Percentiles rank a stretch among this genome's conserved stretches.
Evolutionary conservation across 177 flowering plant genomes (phyloP).

Genomic region (Vitis hybrid): DNA sequence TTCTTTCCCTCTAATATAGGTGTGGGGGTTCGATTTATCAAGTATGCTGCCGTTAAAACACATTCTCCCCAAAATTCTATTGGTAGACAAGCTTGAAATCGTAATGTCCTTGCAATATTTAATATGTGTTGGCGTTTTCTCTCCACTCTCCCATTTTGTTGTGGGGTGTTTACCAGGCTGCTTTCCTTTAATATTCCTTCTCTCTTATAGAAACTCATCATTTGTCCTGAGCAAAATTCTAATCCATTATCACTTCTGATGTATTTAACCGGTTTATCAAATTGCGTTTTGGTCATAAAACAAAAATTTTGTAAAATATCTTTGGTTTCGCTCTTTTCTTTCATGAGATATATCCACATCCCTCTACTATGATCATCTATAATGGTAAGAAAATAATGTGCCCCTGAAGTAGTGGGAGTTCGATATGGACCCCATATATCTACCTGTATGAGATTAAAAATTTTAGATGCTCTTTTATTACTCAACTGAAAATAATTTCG

Average conservation of each 20-base stretch:
- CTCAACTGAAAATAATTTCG: neutral
- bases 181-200: neutral
- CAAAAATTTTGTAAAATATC: neutral
- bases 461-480: neutral
- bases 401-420: neutral
- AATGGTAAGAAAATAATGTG: neutral
- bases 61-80: neutral
- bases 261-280: neutral
- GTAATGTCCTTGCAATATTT: neutral
- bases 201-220: neutral
- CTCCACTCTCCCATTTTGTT: slow-evolving; percentile 2
- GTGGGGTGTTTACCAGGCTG: neutral
- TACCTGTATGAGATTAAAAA: neutral
- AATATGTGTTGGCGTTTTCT: neutral
- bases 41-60: neutral
- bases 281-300: neutral
- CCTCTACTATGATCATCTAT: neutral
- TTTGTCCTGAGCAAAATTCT: neutral
- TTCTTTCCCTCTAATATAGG: neutral
- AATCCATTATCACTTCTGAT: slow-evolving; percentile 2
- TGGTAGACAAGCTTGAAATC: neutral
- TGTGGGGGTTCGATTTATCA: neutral
- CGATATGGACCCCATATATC: slow-evolving; percentile 3
- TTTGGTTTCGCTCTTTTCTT: neutral
- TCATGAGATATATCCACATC: no score